Evolutionary conservation across 2,329 filamentous ascomycete genomes (phyloP).

Genomic region (Dryadomyces quercivorus): DNA sequence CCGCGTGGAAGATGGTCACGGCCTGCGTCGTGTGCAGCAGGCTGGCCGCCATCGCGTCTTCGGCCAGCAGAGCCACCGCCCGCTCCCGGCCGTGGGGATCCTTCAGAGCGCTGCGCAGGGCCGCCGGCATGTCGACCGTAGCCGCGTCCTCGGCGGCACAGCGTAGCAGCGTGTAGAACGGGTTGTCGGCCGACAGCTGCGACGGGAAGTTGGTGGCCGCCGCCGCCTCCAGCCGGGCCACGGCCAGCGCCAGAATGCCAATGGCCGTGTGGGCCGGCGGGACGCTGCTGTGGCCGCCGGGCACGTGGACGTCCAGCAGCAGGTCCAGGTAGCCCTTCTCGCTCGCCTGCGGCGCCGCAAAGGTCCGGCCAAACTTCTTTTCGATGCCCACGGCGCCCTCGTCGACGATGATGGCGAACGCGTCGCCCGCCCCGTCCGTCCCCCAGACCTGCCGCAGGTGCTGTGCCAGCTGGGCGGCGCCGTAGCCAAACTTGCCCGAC

Average conservation of each 20-base stretch:
- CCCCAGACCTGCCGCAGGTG: constrained; percentile 37
- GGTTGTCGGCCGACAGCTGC: constrained; percentile 25
- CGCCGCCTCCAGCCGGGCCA: constrained; percentile 29
- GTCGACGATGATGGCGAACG: constrained; percentile 42
- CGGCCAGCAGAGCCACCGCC: constrained; percentile 16
- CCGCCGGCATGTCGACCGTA: neutral
- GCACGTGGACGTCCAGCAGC: constrained; percentile 38
- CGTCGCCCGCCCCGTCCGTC: constrained; percentile 19
- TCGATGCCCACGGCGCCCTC: constrained; percentile 35
- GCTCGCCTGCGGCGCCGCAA: constrained; percentile 42
- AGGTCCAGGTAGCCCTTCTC: constrained; percentile 50
- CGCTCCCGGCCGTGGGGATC: constrained; percentile 33
- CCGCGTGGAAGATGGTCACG: constrained; percentile 47
- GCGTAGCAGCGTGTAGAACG: constrained; percentile 27
- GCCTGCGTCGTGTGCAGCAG: constrained; percentile 48
- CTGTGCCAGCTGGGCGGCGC: constrained; percentile 33
- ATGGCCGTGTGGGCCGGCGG: constrained; percentile 41
- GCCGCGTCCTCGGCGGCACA: constrained; percentile 23
- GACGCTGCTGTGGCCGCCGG: constrained; percentile 45
- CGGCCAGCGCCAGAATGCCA: constrained; percentile 33
- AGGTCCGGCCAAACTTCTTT: constrained; percentile 31
- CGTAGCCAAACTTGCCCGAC: constrained; percentile 31
- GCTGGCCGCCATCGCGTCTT: constrained; percentile 12
- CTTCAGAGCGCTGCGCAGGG: constrained; percentile 13
- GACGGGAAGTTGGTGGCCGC: constrained; percentile 23